phyloP scores from a whole-genome alignment of 345 rosid genomes.

The Populus tremula region DNA sequence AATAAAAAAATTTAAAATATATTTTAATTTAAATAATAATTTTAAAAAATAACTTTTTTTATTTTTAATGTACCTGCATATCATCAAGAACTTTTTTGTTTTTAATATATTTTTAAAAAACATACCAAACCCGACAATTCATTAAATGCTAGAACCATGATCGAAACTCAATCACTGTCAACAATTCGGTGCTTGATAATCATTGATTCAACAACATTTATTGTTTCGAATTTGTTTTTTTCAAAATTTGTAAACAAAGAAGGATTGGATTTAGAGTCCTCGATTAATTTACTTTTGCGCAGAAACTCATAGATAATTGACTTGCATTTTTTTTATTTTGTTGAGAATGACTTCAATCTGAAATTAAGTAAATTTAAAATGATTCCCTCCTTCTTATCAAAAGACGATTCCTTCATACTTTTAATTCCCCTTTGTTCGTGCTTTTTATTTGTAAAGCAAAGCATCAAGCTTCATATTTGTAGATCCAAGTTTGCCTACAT shows the following conservation, averaged over 20 bases:
- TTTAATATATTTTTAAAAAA: no score
- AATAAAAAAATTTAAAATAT: no score
- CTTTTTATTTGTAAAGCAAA: no score
- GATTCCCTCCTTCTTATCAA: not conserved
- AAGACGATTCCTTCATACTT: not conserved
- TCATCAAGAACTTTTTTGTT: no score
- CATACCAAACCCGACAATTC: not conserved
- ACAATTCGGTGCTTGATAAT: not conserved
- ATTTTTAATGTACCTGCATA: no score
- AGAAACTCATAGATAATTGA: not conserved
- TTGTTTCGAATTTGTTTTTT: not conserved
- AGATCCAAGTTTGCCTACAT: no score
- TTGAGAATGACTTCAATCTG: not conserved
- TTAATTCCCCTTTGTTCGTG: not conserved
- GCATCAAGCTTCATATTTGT: no score
- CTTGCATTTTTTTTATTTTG: not conserved
- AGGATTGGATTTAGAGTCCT: not conserved
- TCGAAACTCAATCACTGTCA: not conserved
- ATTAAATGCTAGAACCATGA: not conserved
- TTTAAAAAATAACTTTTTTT: no score
- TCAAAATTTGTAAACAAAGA: no score
- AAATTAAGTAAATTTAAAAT: no score
- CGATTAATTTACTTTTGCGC: no score
- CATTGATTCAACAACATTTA: not conserved
- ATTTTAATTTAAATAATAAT: no score